Percentiles rank a stretch among this genome's conserved stretches.
Evolutionary conservation across 2,329 filamentous ascomycete species (phyloP).

Genomic region (Penicillium sp.): DNA sequence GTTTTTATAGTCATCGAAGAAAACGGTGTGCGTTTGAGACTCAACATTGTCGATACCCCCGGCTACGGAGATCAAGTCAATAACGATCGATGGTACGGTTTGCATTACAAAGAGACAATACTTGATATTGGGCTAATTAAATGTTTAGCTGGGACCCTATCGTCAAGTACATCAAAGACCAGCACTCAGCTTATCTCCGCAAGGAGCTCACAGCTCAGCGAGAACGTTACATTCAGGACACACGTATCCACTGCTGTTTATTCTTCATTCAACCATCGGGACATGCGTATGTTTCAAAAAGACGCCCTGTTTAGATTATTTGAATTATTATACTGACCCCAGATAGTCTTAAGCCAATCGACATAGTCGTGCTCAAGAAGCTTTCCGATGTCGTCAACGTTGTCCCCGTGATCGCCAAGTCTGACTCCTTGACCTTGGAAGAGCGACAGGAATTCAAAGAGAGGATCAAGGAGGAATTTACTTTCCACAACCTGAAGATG

Average conservation of each 20-base stretch:
- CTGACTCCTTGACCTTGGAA: conserved; percentile 91
- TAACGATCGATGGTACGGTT: conserved; percentile 81
- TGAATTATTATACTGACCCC: conserved; percentile 12
- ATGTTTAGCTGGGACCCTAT: conserved; percentile 83
- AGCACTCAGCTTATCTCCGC: conserved; percentile 97
- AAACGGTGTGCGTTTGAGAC: conserved; percentile 91
- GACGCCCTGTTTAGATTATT: neutral
- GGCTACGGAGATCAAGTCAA: conserved; percentile 98
- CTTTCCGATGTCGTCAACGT: conserved; percentile 98
- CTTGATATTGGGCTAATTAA: conserved; percentile 18
- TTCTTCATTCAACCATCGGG: conserved; percentile 99
- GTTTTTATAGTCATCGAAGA: conserved; percentile 74
- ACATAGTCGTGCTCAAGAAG: conserved; percentile 99
- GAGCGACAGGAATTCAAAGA: conserved; percentile 97
- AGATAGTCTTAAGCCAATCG: conserved; percentile 81
- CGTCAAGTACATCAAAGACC: conserved; percentile 99
- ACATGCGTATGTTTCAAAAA: conserved; percentile 60
- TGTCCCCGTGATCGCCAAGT: conserved; percentile 97
- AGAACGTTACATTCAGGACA: conserved; percentile 98
- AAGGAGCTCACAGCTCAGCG: conserved; percentile 99
- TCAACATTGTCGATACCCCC: conserved; percentile 99
- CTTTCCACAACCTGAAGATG: conserved; percentile 99
- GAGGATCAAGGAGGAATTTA: conserved; percentile 98
- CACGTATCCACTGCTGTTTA: conserved; percentile 97
- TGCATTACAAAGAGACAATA: neutral